phyloP scores from a whole-genome alignment of 345 rosid genomes.

The Sonneratia alba region DNA sequence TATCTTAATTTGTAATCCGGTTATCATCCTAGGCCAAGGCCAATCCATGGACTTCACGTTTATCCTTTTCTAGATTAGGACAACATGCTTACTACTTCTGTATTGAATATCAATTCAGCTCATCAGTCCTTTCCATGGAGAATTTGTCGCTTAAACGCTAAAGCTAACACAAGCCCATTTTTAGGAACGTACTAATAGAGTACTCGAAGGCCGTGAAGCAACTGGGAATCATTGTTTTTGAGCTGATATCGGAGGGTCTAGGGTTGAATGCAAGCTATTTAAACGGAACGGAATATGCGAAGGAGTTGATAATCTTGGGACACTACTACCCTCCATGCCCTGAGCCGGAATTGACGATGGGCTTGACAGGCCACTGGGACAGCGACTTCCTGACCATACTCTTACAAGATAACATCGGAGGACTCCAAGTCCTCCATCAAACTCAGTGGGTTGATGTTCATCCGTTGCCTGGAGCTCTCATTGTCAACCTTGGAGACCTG shows the following conservation, averaged over 20 bases:
- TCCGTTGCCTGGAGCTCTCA: constrained; percentile 24
- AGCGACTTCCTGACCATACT: constrained; percentile 26
- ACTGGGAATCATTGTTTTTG: constrained; percentile 15
- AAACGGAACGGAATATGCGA: constrained; percentile 16
- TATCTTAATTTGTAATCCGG: background rate
- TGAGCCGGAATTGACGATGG: constrained; percentile 31
- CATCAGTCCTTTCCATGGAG: no score
- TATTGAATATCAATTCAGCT: no score
- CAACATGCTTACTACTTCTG: background rate
- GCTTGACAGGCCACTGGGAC: constrained; percentile 23
- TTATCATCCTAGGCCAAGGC: background rate
- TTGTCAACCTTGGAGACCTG: constrained; percentile 32
- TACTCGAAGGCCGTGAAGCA: constrained; percentile 18
- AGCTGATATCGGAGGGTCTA: constrained; percentile 35
- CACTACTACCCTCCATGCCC: constrained; percentile 44
- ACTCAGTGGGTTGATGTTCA: constrained; percentile 32
- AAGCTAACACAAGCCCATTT: constrained; percentile 11
- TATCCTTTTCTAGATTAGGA: background rate
- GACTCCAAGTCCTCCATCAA: constrained; percentile 36
- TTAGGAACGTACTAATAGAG: constrained; percentile 14
- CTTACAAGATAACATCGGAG: constrained; percentile 45
- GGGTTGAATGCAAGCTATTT: constrained; percentile 23
- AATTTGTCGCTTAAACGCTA: background rate
- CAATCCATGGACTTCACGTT: background rate
- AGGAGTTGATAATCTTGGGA: constrained; percentile 18